Conservation (phyloP, 2,329 filamentous ascomycete genomes). For the Ceratocystis cubensis region DNA sequence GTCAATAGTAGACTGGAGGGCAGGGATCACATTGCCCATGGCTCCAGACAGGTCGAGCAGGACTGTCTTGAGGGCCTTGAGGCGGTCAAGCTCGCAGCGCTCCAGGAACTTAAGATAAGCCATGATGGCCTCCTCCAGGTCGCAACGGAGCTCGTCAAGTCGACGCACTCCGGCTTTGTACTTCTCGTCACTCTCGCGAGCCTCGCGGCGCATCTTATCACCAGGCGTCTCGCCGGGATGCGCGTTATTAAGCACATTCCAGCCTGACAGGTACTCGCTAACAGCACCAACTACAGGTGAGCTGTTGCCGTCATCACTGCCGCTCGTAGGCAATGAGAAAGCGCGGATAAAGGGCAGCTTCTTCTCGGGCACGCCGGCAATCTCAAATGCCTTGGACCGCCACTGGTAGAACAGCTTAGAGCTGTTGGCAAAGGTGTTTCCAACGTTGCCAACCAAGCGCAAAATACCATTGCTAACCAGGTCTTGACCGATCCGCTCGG, state of each 20-base stretch:
- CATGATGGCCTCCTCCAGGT: constrained; percentile 89
- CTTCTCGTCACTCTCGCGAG: constrained; percentile 77
- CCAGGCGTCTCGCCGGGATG: constrained; percentile 80
- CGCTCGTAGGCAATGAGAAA: constrained; percentile 55
- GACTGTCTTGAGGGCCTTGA: constrained; percentile 97
- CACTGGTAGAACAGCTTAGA: constrained; percentile 97
- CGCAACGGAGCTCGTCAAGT: constrained; percentile 81
- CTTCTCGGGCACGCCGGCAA: constrained; percentile 80
- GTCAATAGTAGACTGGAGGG: constrained; percentile 87
- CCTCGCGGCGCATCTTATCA: constrained; percentile 77
- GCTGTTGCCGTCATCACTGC: constrained; percentile 43
- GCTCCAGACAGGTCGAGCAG: constrained; percentile 95
- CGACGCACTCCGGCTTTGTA: constrained; percentile 81
- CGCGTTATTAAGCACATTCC: constrained; percentile 58
- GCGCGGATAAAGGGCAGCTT: constrained; percentile 60
- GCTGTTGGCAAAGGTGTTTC: constrained; percentile 92
- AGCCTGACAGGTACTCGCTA: constrained; percentile 78
- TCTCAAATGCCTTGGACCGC: constrained; percentile 80
- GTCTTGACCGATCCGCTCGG: constrained; percentile 90
- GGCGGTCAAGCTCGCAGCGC: constrained; percentile 85
- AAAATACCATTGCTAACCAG: constrained; percentile 75
- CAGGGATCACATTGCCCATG: constrained; percentile 95
- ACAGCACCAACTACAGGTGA: constrained; percentile 73
- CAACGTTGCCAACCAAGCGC: constrained; percentile 83
- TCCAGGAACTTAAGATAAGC: constrained; percentile 91